These are phyloP conservation scores for Cucumis hystrix DNA, from an alignment of 306 rosid species.

Conservation along the genomic window DNA sequence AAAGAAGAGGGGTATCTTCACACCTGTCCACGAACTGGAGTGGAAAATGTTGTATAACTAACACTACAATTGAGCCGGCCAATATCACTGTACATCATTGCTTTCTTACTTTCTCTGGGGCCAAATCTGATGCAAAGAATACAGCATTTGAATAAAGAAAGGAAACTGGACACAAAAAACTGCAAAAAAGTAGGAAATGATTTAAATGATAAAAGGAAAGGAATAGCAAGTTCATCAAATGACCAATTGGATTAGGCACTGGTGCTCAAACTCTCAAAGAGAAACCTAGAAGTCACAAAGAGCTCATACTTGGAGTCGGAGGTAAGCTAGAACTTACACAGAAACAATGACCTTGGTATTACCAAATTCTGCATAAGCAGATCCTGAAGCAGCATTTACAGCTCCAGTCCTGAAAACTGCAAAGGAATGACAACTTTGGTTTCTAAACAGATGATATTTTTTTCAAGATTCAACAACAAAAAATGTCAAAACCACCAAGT, in stretches of 20 bases:
- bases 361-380: conserved; percentile 95
- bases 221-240: neutral
- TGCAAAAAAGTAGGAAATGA: neutral
- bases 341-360: conserved; percentile 93
- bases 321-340: conserved; percentile 51
- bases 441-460: neutral
- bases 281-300: neutral
- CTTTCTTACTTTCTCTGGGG: conserved; percentile 97
- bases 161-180: neutral
- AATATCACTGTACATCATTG: conserved; percentile 78
- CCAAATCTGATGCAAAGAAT: conserved; percentile 52
- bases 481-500: neutral
- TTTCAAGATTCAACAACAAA: neutral
- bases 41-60: conserved; percentile 70
- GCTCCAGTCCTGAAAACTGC: conserved; percentile 95
- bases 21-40: conserved; percentile 82
- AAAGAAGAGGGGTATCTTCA: neutral
- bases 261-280: neutral
- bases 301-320: neutral
- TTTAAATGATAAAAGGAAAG: neutral
- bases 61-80: conserved; percentile 89
- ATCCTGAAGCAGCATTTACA: conserved; percentile 90
- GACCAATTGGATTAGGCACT: neutral
- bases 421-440: conserved; percentile 6
- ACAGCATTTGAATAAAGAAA: neutral